Evolutionary conservation across 192 early-diverging fungal genomes (phyloP).

Genomic region (Allomyces arbusculus): DNA sequence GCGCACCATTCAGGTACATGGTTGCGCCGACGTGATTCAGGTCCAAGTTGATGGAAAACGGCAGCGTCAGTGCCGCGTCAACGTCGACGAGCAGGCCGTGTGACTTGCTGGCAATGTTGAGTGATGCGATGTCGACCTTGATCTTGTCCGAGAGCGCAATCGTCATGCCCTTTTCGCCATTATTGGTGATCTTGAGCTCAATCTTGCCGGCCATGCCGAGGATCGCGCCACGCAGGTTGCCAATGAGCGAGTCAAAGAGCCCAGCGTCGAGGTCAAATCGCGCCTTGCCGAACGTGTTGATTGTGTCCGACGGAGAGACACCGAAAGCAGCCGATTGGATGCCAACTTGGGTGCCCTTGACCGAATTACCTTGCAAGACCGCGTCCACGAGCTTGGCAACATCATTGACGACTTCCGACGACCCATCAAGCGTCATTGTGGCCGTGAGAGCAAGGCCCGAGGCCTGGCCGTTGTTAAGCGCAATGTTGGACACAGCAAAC

Average conservation of each 20-base stretch:
- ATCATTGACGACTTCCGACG: neutral
- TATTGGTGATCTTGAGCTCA: neutral
- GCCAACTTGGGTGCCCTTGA: neutral
- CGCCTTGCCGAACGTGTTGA: neutral
- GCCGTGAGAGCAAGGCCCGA: neutral
- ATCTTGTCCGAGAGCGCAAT: neutral
- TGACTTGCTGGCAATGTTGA: neutral
- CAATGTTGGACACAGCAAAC: neutral
- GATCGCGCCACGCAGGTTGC: neutral
- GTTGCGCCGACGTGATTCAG: neutral
- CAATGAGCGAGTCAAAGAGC: neutral
- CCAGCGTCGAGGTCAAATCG: neutral
- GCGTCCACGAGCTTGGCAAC: neutral
- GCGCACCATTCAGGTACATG: neutral
- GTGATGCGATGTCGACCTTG: neutral
- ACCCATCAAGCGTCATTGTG: neutral
- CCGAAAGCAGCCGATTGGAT: neutral
- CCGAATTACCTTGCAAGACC: neutral
- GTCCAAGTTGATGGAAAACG: neutral
- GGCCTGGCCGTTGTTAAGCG: neutral
- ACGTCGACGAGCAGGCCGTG: neutral
- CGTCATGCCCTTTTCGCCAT: neutral
- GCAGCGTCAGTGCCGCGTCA: neutral
- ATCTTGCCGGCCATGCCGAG: neutral
- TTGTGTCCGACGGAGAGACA: neutral